These are phyloP conservation scores for Alternaria gansuensis DNA, from an alignment of 2,329 filamentous ascomycete species.

Conservation along the genomic window DNA sequence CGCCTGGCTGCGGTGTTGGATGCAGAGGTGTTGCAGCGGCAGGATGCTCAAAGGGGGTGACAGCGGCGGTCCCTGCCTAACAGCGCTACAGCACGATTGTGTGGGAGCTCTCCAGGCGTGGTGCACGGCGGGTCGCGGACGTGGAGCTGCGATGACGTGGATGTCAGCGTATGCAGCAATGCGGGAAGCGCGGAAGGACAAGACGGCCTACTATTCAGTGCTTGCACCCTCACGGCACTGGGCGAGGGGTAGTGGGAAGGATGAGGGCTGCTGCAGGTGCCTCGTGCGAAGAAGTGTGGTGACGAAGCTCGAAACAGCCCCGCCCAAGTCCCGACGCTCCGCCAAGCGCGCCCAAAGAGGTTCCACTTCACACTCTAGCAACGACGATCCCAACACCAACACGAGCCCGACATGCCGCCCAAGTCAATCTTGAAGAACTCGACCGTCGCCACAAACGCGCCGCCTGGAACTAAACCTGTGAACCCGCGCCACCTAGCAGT, in stretches of 20 bases:
- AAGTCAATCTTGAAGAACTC: conserved; percentile 57
- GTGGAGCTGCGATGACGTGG: conserved; percentile 27
- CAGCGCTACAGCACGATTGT: conserved; percentile 13
- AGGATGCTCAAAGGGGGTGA: conserved; percentile 15
- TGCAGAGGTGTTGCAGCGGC: conserved; percentile 9
- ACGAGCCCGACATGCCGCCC: conserved; percentile 45
- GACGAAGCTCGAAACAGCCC: conserved; percentile 34
- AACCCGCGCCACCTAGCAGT: conserved; percentile 64
- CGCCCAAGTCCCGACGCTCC: conserved; percentile 22
- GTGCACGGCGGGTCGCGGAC: conserved; percentile 25
- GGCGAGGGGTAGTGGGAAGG: conserved; percentile 19
- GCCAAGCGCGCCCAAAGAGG: conserved; percentile 21
- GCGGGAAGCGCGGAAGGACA: conserved; percentile 22
- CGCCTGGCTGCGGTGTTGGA: conserved; percentile 10
- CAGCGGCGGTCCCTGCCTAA: conserved; percentile 26
- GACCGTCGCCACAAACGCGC: conserved; percentile 27
- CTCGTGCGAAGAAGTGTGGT: conserved; percentile 25
- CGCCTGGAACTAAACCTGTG: conserved; percentile 41
- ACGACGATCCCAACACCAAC: conserved; percentile 18
- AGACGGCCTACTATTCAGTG: conserved; percentile 17
- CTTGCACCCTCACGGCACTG: conserved; percentile 23
- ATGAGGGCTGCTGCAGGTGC: conserved; percentile 25
- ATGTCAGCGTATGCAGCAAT: conserved; percentile 26
- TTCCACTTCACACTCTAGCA: conserved; percentile 19
- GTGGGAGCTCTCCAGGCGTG: conserved; percentile 14